Conservation (phyloP, 2,329 filamentous ascomycete genomes). For the Cercospora canescens region DNA sequence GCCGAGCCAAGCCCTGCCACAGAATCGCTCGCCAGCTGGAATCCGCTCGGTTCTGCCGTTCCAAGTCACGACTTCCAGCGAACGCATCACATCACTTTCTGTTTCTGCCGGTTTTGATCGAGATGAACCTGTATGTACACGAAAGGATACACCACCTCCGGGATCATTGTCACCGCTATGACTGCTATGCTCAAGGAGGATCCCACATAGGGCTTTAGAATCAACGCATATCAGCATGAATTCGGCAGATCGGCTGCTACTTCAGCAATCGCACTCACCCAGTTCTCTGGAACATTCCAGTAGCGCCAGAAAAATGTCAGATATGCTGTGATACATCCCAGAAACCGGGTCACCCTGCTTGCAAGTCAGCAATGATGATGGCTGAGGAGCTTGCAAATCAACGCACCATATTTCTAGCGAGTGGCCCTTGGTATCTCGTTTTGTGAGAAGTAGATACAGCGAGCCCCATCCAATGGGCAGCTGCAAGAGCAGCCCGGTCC, state of each 20-base stretch:
- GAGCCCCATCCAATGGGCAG: conserved; percentile 42
- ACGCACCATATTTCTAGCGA: conserved; percentile 43
- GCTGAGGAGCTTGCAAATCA: neutral
- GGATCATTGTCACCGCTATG: conserved; percentile 40
- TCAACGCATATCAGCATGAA: neutral
- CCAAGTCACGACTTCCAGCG: neutral
- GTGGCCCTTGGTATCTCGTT: conserved; percentile 40
- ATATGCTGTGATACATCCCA: conserved; percentile 42
- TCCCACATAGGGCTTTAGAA: conserved; percentile 34
- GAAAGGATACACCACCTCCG: conserved; percentile 42
- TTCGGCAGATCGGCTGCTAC: neutral
- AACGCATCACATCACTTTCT: neutral
- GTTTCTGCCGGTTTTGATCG: neutral
- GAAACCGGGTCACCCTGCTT: conserved; percentile 40
- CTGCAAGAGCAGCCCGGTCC: conserved; percentile 41
- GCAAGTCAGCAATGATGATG: neutral
- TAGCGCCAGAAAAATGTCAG: conserved; percentile 43
- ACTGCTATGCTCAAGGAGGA: conserved; percentile 36
- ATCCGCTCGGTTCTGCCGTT: neutral
- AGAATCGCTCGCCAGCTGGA: no score
- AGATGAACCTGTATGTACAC: conserved; percentile 38
- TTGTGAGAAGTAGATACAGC: conserved; percentile 33
- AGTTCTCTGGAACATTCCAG: conserved; percentile 41
- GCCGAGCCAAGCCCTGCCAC: no score
- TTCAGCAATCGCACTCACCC: conserved; percentile 22